Base-by-base conservation (phyloP, 1,139 yeast genomes). In the Geotrichum restrictum region DNA sequence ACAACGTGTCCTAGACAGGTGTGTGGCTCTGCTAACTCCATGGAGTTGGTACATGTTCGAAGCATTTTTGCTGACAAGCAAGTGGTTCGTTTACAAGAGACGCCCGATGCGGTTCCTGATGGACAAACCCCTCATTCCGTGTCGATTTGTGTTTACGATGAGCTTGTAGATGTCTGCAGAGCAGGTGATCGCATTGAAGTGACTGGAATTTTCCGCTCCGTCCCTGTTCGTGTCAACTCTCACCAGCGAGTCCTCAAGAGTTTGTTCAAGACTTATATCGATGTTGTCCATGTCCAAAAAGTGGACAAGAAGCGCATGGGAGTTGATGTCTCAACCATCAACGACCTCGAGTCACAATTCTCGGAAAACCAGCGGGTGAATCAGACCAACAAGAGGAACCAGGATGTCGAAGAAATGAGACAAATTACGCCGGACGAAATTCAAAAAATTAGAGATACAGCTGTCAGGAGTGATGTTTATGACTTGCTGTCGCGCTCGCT, bases 71-170 rank as follows among this genome's bases (percentile, higher is more conserved):
- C 95, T 31, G 97, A 93, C 69, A 93, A 91, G 66, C 99, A 93
- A 69, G 93, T 93, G 36, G 82, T 93, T 58, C 88, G 88, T 64
- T 74, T 93, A 45, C 99, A 93, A 69, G 99, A 93, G 69, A 93
- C 98, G 0, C 99, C 98, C 0, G 98, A 93, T 69, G 76, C 83
- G 59, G 96, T 93, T n/a, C 98, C 98, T 2, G 98, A 88, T 71
- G 99, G 99, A 19, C 98, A 93, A 70, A 93, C 98, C 2, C 98
- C 99, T 1, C 98, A 93, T 67, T 85, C 97, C 11, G 88, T 93
- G 52, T 88, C 96, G 11, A 74, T 93, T 36, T 89, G 97, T 74
- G 95, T 88, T 2, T 93, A 93, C 65, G 99, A 94, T 69, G 98
- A 94, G 66, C 75, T 93, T 58, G 98, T 93, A 1, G 99, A 93